These are phyloP conservation scores for Halophytophthora polymorphica DNA, from an alignment of 352 stramenopile species.

Conservation along the genomic window DNA sequence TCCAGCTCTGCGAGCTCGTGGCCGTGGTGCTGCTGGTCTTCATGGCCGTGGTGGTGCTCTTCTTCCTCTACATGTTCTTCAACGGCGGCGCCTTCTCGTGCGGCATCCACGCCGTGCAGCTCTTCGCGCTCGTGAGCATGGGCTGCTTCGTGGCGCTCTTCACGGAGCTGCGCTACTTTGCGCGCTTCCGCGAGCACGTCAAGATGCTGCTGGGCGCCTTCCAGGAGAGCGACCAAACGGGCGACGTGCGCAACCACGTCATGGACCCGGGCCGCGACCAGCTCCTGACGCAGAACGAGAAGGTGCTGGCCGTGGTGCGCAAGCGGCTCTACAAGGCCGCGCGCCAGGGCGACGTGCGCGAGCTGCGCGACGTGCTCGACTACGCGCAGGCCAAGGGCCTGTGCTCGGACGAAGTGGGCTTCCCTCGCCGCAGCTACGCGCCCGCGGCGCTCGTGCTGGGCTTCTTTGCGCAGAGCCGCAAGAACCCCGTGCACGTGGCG, in stretches of 20 bases:
- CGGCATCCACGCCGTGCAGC: constrained; percentile 37
- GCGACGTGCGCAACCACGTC: constrained; percentile 65
- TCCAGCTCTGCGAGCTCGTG: constrained; percentile 69
- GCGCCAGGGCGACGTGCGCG: constrained; percentile 55
- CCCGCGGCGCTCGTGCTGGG: constrained; percentile 47
- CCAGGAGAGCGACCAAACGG: constrained; percentile 75
- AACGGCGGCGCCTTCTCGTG: constrained; percentile 69
- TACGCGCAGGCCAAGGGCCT: constrained; percentile 45
- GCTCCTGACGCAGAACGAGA: constrained; percentile 52
- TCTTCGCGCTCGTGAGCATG: constrained; percentile 50
- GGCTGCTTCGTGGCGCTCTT: constrained; percentile 64
- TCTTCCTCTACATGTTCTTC: constrained; percentile 84
- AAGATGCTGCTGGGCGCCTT: constrained; percentile 85
- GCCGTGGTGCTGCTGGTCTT: constrained; percentile 57
- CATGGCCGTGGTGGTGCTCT: constrained; percentile 51
- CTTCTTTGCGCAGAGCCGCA: constrained; percentile 60
- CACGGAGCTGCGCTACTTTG: constrained; percentile 64
- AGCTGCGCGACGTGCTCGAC: constrained; percentile 60
- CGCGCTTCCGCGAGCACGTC: constrained; percentile 75
- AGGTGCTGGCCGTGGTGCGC: constrained; percentile 49
- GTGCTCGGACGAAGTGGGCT: constrained; percentile 34
- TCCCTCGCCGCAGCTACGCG: constrained; percentile 56
- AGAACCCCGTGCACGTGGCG: constrained; percentile 80
- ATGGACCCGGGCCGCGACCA: constrained; percentile 50
- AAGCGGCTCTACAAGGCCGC: constrained; percentile 76